Evolutionary conservation across 345 rosid genomes (phyloP).

Genomic region (Kandelia obovata): DNA sequence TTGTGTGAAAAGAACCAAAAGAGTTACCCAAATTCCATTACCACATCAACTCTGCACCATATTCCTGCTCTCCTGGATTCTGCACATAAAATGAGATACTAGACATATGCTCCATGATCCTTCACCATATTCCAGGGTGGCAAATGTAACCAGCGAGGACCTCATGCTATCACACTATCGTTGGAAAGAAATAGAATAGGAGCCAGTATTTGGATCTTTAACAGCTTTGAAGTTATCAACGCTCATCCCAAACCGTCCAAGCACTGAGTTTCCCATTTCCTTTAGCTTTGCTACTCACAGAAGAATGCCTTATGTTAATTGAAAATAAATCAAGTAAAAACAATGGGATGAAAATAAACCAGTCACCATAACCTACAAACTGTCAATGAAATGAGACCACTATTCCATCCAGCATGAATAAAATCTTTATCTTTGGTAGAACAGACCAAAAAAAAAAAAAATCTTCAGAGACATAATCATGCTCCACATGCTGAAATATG

Average conservation of each 20-base stretch:
- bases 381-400: too few relatives aligned
- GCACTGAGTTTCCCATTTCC: conserved; percentile 80
- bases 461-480: too few relatives aligned
- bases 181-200: conserved; percentile 84
- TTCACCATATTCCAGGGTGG: background rate
- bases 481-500: too few relatives aligned
- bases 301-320: background rate
- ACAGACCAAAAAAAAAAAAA: too few relatives aligned
- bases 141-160: background rate
- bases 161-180: conserved; percentile 18
- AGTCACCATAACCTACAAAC: too few relatives aligned
- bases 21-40: background rate
- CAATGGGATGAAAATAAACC: background rate
- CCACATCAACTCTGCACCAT: background rate
- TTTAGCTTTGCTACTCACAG: conserved; percentile 68
- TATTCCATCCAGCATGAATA: too few relatives aligned
- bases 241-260: conserved; percentile 91
- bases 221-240: conserved; percentile 91
- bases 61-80: background rate
- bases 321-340: background rate
- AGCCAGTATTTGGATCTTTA: conserved; percentile 90
- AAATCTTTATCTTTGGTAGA: too few relatives aligned
- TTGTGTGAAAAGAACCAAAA: too few relatives aligned
- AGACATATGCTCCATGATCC: too few relatives aligned
- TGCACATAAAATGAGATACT: background rate